Evolutionary conservation across 2,329 filamentous ascomycete genomes (phyloP), one percentile per base, ranked within the genome.

Genomic region (Alternaria sp.): DNA sequence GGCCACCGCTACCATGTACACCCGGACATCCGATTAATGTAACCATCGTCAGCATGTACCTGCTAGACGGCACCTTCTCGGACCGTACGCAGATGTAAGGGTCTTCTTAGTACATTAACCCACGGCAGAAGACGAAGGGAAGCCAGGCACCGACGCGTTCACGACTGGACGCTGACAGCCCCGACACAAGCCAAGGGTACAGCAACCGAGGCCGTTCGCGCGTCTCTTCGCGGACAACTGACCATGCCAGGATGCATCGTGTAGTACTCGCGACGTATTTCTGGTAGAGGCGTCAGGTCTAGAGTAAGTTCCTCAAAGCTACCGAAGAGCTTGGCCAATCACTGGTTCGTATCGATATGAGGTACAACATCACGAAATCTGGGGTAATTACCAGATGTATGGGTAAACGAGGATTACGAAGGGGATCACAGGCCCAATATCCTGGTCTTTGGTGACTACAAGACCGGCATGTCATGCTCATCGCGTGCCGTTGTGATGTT

Each of bases 301-400:
- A 50, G 26, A 50, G 47, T 21, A 28, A 28, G 10, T 49, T 5
- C 9, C 5, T 15, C 10, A 17, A 13, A 50, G 46, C 1, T 9
- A 32, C 26, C 25, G 47, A 15, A 30, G 4, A 10, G 6, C 11
- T 50, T 28, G 23, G 49, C 68, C 66, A 69, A 70, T 69, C 32
- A 64, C 23, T 47, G 25, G 36, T 32, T 1, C 25, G 44, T 56
- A 43, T 60, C 54, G 44, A 66, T 46, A 67, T 67, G 62, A 64
- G 63, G 61, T 65, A 36, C 26, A 26, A 49, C 54, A 49, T 51
- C 45, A 13, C 54, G 49, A 52, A 61, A 66, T 67, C 64, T 56
- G 58, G 65, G 61, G 59, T 57, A 67, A 66, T 65, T 61, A 36
- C 57, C 62, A 47, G 57, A 56, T 26, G 11, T 43, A 51, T 51